phyloP scores from a whole-genome alignment of 1,284 basidiomycete species.

The Ganoderma resinaceum region DNA sequence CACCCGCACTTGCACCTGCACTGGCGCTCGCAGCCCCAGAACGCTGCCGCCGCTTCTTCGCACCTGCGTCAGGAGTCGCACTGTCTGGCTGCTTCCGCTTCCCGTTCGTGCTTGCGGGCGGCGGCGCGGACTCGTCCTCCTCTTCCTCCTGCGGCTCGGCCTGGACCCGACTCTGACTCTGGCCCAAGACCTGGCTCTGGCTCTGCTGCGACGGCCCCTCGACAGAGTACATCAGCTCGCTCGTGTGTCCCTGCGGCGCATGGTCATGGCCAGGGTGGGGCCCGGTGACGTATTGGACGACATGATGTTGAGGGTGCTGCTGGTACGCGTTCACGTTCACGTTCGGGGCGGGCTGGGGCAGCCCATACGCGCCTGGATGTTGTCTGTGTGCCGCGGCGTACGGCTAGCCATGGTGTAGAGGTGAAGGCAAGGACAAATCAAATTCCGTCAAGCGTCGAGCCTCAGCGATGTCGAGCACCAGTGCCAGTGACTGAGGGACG shows the following conservation, averaged over 20 bases:
- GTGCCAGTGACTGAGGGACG: constrained; percentile 4
- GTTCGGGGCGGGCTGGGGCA: constrained; percentile 11
- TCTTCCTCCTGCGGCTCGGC: constrained; percentile 11
- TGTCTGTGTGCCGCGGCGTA: constrained; percentile 23
- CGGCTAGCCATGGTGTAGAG: not conserved
- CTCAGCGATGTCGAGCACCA: not conserved
- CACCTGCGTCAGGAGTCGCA: constrained; percentile 9
- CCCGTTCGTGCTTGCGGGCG: constrained; percentile 9
- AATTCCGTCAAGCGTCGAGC: not conserved
- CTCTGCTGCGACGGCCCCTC: constrained; percentile 6
- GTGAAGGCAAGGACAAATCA: not conserved
- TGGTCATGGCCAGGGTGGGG: constrained; percentile 14
- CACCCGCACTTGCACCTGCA: not conserved
- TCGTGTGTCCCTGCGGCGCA: not conserved
- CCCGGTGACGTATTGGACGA: constrained; percentile 23
- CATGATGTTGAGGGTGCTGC: constrained; percentile 18
- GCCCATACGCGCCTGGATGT: constrained; percentile 12
- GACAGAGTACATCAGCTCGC: constrained; percentile 22
- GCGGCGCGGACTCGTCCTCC: constrained; percentile 14
- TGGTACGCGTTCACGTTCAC: constrained; percentile 13
- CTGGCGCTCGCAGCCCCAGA: not conserved
- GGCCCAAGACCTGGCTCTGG: not conserved
- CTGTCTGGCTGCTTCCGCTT: constrained; percentile 33
- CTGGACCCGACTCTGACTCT: constrained; percentile 8
- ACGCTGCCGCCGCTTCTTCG: constrained; percentile 29